These are phyloP conservation scores for Auxenochlorella pyrenoidosa DNA, from an alignment of 139 green algal species.

Conservation along the genomic window DNA sequence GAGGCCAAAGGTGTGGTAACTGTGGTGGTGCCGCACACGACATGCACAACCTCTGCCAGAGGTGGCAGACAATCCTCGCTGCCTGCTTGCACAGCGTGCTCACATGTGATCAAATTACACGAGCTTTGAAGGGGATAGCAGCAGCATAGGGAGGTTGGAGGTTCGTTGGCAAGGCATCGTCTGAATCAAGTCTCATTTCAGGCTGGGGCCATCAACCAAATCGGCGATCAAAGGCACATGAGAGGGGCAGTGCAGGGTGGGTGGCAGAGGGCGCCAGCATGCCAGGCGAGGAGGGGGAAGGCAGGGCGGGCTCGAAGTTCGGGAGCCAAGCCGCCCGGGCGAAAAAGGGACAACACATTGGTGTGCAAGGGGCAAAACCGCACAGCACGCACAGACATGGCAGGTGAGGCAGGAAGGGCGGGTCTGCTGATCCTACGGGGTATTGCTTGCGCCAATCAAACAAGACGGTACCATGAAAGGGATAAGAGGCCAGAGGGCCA, in stretches of 20 bases:
- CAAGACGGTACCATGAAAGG: not conserved
- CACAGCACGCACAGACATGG: not conserved
- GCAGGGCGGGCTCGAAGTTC: not conserved
- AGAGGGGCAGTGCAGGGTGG: not conserved
- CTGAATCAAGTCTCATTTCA: not conserved
- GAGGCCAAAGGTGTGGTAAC: too few relatives aligned
- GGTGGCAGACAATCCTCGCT: too few relatives aligned
- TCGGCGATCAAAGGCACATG: not conserved
- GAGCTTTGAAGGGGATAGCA: too few relatives aligned
- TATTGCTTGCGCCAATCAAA: not conserved
- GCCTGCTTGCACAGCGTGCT: too few relatives aligned
- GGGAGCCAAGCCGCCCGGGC: not conserved
- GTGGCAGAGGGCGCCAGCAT: not conserved
- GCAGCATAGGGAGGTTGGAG: too few relatives aligned
- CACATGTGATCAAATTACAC: too few relatives aligned
- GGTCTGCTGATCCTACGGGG: not conserved
- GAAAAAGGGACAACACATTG: not conserved
- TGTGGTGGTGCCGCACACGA: too few relatives aligned
- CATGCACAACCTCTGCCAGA: too few relatives aligned
- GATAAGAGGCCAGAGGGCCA: not conserved
- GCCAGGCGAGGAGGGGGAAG: not conserved
- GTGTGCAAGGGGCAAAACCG: slow-evolving; percentile 10
- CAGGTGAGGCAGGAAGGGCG: not conserved
- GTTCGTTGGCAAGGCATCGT: not conserved
- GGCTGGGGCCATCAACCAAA: not conserved